Evolutionary conservation across 73 alveolate species (phyloP), one percentile per base, ranked within the genome.

Genomic region (Uronychia setigera): DNA sequence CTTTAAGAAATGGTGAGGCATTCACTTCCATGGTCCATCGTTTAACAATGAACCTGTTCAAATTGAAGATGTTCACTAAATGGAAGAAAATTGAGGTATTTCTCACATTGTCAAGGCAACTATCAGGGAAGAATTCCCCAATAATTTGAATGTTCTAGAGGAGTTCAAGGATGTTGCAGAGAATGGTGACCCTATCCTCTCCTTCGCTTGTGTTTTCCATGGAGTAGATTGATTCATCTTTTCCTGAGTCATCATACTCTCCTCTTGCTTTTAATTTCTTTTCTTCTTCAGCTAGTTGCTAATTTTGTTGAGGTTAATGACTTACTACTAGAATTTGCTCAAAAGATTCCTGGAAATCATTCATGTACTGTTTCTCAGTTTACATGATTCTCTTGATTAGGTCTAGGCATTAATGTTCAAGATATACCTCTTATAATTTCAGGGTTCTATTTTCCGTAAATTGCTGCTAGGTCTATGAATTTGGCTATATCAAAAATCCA

Each of bases 401-500:
- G 35, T 29, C 28, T 14, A 29, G 60, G 28, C 67, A 11, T 5
- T 46, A 46, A 46, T 5, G 67, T n/a, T n/a, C n/a, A 46, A 19
- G 19, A 19, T 11, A 19, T 46, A 46, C 67, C 67, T 46, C 19
- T 46, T 11, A 85, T 84, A 26, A 26, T 34, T 26, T 46, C 75
- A 1, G 74, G n/a, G 60, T 85, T 85, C 57, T 77, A 29, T 29
- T 33, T 33, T 0, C 91, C 85, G 34, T 85, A 85, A 30, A 85
- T 81, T 32, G 86, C 85, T 0, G 91, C 81, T 1, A 85, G 34
- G 80, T 85, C 91, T 0, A 85, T 78, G 11, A 85, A 30, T 57
- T 85, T 85, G 35, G 87, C 82, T 82, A 85, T 77, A 31, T 85
- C 91, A 60, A 85, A 85, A 0, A 85, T 30, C 91, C 86, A 85